phyloP scores from a whole-genome alignment of 305 asterid species.

The Coffea humblotiana region DNA sequence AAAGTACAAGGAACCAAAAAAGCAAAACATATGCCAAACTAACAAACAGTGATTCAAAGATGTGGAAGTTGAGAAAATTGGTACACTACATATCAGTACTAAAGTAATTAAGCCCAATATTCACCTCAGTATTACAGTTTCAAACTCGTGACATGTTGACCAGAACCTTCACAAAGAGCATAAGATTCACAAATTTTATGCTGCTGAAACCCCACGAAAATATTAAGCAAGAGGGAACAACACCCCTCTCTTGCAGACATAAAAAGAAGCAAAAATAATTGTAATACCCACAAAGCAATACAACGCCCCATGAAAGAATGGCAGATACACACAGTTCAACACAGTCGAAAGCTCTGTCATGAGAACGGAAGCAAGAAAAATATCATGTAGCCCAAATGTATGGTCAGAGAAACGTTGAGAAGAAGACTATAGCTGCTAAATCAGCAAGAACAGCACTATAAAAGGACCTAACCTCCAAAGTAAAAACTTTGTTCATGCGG shows the following conservation, averaged over 20 bases:
- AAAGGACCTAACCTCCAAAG: slow-evolving; percentile 64
- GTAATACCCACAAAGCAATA: background rate
- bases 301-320: background rate
- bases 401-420: background rate
- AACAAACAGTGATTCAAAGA: background rate
- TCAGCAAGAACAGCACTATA: slow-evolving; percentile 19
- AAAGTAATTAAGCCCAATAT: background rate
- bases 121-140: background rate
- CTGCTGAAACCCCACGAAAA: background rate
- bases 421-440: background rate
- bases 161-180: background rate
- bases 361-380: background rate
- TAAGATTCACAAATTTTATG: background rate
- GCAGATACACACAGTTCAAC: background rate
- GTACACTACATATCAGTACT: background rate
- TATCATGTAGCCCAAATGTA: background rate
- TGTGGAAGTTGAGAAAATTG: background rate
- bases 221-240: background rate
- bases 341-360: background rate
- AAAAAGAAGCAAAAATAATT: background rate
- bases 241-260: background rate
- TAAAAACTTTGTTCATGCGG: slow-evolving; percentile 75
- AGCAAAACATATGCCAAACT: background rate
- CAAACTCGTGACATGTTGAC: background rate
- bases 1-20: background rate